Conservation (phyloP, 768 basidiomycete genomes). For the Coprinopsis cinerea region DNA sequence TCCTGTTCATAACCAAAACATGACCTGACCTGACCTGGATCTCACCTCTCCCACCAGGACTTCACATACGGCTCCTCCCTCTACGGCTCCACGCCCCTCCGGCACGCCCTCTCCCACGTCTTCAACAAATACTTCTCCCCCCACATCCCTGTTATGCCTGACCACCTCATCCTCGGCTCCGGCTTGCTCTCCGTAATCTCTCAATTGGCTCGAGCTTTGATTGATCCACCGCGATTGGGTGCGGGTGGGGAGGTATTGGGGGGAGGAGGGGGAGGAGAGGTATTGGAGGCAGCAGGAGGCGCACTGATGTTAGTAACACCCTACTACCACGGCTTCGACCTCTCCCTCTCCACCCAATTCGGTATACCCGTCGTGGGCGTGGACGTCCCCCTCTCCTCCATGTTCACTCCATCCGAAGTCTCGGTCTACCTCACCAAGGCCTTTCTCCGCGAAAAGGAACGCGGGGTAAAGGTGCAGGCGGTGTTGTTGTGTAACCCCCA, state of each 20-base stretch:
- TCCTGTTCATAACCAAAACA: not conserved
- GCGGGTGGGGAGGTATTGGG: too few relatives aligned
- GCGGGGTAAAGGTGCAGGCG: constrained; percentile 17
- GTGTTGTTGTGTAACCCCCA: constrained; percentile 26
- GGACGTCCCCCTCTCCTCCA: constrained; percentile 4
- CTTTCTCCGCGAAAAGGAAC: constrained; percentile 11
- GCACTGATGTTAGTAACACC: constrained; percentile 15
- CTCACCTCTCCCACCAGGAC: constrained; percentile 11
- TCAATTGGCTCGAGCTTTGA: constrained; percentile 11
- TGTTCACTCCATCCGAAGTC: constrained; percentile 13
- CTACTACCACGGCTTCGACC: constrained; percentile 18
- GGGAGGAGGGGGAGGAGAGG: too few relatives aligned
- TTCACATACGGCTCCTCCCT: constrained; percentile 16
- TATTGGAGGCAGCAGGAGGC: too few relatives aligned
- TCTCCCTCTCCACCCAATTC: constrained; percentile 5
- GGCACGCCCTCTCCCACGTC: constrained; percentile 10
- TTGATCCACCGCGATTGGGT: too few relatives aligned
- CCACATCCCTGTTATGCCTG: constrained; percentile 1
- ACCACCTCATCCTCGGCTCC: constrained; percentile 12
- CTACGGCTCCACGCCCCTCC: constrained; percentile 11
- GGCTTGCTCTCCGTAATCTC: constrained; percentile 13
- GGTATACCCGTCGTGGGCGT: constrained; percentile 10
- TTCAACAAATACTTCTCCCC: constrained; percentile 15
- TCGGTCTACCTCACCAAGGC: constrained; percentile 16
- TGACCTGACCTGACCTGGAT: not conserved